Evolutionary conservation across 1,139 yeast species (phyloP).

Genomic region (Hyphopichia wangnamkhiaoensis): DNA sequence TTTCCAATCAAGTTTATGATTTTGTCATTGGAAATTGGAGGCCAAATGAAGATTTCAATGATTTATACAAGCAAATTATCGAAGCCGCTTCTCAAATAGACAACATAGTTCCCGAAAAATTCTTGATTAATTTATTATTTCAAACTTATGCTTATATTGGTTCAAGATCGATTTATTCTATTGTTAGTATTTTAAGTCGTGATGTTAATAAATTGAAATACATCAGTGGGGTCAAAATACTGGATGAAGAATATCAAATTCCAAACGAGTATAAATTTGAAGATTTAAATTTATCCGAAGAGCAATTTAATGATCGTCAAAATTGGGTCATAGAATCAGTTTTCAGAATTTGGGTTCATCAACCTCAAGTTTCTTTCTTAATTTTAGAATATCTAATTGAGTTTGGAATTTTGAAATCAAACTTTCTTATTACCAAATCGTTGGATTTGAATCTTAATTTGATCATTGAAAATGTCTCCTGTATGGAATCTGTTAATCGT

Average conservation of each 20-base stretch:
- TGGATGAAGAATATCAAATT: constrained; percentile 28
- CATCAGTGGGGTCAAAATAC: constrained; percentile 35
- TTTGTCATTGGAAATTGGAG: constrained; percentile 45
- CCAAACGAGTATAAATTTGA: constrained; percentile 37
- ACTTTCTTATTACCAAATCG: constrained; percentile 43
- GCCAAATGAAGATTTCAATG: constrained; percentile 40
- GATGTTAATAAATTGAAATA: constrained; percentile 53
- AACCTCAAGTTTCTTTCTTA: constrained; percentile 78
- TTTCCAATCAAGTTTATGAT: constrained; percentile 42
- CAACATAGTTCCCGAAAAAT: constrained; percentile 39
- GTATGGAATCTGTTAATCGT: constrained; percentile 48
- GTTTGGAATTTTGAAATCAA: constrained; percentile 46
- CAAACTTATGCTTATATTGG: constrained; percentile 83
- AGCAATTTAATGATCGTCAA: constrained; percentile 30
- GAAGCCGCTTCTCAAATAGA: constrained; percentile 23
- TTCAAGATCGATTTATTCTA: constrained; percentile 86
- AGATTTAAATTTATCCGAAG: constrained; percentile 40
- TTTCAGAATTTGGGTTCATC: constrained; percentile 74
- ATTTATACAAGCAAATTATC: constrained; percentile 31
- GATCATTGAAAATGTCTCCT: constrained; percentile 44
- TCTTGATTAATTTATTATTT: constrained; percentile 60
- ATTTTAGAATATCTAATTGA: constrained; percentile 66
- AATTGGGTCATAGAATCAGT: constrained; percentile 62
- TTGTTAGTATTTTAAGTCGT: constrained; percentile 66
- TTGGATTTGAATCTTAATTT: constrained; percentile 37